These are phyloP conservation scores for Dacryopinax spathularia DNA, from an alignment of 768 basidiomycete species.

Conservation along the genomic window DNA sequence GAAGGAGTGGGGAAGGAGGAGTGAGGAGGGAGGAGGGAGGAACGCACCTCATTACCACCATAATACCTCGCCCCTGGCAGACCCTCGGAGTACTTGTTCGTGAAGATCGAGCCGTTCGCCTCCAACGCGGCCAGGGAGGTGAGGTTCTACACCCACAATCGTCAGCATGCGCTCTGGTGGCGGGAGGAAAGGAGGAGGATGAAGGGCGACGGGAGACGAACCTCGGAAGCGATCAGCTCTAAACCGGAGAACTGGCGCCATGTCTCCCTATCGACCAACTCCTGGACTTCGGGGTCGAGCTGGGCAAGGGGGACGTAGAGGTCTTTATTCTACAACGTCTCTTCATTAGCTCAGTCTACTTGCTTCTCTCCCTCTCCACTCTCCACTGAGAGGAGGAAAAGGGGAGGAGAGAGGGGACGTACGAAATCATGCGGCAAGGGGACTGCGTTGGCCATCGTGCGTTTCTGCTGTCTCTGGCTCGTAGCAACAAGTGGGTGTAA, in stretches of 20 bases:
- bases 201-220: conserved; percentile 26
- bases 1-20: background rate
- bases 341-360: background rate
- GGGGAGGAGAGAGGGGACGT: background rate
- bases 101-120: conserved; percentile 95
- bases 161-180: background rate
- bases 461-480: too few species aligned
- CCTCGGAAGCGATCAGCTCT: conserved; percentile 98
- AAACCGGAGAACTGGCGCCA: conserved; percentile 96
- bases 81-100: conserved; percentile 99
- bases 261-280: conserved; percentile 98
- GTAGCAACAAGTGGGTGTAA: background rate
- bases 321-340: conserved; percentile 57
- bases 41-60: conserved; percentile 72
- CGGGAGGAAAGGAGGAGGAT: background rate
- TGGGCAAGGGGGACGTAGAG: conserved; percentile 80
- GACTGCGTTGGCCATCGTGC: background rate
- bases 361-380: too few species aligned
- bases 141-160: conserved; percentile 51
- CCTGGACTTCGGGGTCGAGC: conserved; percentile 87
- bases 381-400: too few species aligned
- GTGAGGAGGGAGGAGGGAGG: too few species aligned
- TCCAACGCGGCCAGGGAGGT: conserved; percentile 93
- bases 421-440: background rate
- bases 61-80: conserved; percentile 95